Base-by-base conservation (phyloP, 768 basidiomycete species). In the Multifurca ochricompacta region DNA sequence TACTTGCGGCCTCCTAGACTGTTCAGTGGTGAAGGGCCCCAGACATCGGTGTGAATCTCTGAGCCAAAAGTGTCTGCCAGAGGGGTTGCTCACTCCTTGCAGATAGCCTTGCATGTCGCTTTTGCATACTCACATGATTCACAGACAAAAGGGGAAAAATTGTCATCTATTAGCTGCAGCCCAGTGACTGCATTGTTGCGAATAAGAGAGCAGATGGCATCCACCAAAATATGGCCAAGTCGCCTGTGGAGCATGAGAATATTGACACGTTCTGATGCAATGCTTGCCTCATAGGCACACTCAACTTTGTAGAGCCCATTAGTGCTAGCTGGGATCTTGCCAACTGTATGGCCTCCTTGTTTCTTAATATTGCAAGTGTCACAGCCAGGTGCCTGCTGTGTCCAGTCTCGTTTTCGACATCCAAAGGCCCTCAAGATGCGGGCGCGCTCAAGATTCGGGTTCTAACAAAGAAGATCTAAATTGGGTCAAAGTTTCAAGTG, bases 91-190 rank as follows among this genome's bases (percentile, higher is more conserved):
- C 1, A 68, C 75, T 50, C n/a, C n/a, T n/a, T n/a, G n/a, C n/a
- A n/a, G n/a, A n/a, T n/a, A n/a, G n/a, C n/a, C n/a, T n/a, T n/a
- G n/a, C n/a, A n/a, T n/a, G n/a, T n/a, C n/a, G n/a, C n/a, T n/a
- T n/a, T n/a, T n/a, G n/a, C n/a, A n/a, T 72, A 73, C 1, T 72
- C 60, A 43, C 78, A 79, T 0, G 73, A 70, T 14, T 75, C 66
- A 56, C 77, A 79, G 21, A 67, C n/a, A n/a, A 25, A 66, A 43
- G 9, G 2, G 72, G 50, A 54, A 71, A 62, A 9, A 54, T 18
- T n/a, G n/a, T n/a, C n/a, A n/a, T n/a, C n/a, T n/a, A n/a, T n/a
- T n/a, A n/a, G n/a, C n/a, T n/a, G n/a, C n/a, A n/a, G n/a, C n/a
- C n/a, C n/a, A n/a, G n/a, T n/a, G n/a, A n/a, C n/a, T n/a, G n/a